Evolutionary conservation across 805 yeast species (phyloP).

Genomic region (Suhomyces sp.): DNA sequence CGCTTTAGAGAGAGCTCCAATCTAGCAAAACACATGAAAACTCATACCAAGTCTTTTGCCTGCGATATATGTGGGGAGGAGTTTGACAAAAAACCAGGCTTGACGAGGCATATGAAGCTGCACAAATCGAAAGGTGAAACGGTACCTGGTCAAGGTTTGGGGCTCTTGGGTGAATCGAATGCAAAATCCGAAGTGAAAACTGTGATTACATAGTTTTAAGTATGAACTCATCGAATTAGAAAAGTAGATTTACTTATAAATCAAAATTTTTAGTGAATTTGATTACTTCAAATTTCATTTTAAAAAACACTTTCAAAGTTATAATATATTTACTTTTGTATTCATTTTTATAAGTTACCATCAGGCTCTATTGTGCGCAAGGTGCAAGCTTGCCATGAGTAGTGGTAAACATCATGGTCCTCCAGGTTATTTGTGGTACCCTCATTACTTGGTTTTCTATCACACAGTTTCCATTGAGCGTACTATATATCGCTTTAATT

Average conservation of each 20-base stretch:
- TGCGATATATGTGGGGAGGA: conserved; percentile 54
- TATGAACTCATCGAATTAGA: no score
- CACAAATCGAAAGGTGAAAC: conserved; percentile 4
- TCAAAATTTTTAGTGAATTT: no score
- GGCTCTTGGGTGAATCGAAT: background rate
- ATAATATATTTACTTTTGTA: no score
- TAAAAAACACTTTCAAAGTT: no score
- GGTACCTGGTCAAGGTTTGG: no score
- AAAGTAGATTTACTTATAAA: no score
- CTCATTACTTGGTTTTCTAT: background rate
- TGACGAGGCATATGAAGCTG: conserved; percentile 35
- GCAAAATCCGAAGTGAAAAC: background rate
- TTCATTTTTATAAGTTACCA: no score
- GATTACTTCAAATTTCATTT: no score
- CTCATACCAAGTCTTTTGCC: conserved; percentile 56
- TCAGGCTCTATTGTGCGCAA: background rate
- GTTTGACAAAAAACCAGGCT: conserved; percentile 46
- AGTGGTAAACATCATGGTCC: background rate
- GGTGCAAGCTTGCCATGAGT: background rate
- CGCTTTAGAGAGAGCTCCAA: conserved; percentile 87
- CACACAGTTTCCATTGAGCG: background rate
- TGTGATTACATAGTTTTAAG: no score
- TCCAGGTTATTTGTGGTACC: background rate
- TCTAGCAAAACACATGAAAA: conserved; percentile 81
- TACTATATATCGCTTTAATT: background rate